phyloP scores from a whole-genome alignment of 495 filamentous ascomycete genomes.

The Physcia stellaris region DNA sequence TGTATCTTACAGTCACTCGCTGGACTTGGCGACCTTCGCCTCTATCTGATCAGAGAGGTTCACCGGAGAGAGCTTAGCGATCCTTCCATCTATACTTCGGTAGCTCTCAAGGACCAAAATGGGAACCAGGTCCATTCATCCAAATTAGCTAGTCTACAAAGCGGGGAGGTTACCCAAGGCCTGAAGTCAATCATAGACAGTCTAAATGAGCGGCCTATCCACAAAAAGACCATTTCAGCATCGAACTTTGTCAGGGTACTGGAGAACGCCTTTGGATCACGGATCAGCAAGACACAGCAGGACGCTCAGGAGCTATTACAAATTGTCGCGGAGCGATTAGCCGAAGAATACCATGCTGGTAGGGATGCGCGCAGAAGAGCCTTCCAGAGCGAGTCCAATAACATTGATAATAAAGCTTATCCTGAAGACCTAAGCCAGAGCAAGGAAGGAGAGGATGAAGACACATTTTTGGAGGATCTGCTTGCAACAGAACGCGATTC shows the following conservation, averaged over 20 bases:
- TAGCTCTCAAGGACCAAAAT: constrained; percentile 32
- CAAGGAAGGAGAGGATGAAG: not conserved
- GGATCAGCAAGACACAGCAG: constrained; percentile 87
- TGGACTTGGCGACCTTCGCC: constrained; percentile 80
- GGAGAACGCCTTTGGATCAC: constrained; percentile 74
- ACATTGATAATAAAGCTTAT: constrained; percentile 1
- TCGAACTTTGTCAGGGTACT: constrained; percentile 62
- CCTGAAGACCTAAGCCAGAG: constrained; percentile 4
- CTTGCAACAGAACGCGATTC: not conserved
- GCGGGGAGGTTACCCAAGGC: constrained; percentile 69
- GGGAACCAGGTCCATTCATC: constrained; percentile 40
- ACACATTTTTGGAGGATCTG: constrained; percentile 18
- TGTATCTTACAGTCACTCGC: constrained; percentile 88
- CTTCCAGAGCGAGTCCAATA: not conserved
- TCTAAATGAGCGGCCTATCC: constrained; percentile 89
- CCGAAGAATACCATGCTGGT: constrained; percentile 86
- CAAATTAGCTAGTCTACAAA: constrained; percentile 62
- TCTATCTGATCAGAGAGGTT: constrained; percentile 80
- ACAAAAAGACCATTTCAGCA: constrained; percentile 86
- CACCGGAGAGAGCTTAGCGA: constrained; percentile 71
- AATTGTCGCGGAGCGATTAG: constrained; percentile 78
- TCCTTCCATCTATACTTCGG: constrained; percentile 49
- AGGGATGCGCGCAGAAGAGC: constrained; percentile 46
- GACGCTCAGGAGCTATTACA: constrained; percentile 98
- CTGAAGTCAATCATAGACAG: constrained; percentile 84